phyloP scores from a whole-genome alignment of 176 grass and related monocot species.

The Thinopyrum elongatum region DNA sequence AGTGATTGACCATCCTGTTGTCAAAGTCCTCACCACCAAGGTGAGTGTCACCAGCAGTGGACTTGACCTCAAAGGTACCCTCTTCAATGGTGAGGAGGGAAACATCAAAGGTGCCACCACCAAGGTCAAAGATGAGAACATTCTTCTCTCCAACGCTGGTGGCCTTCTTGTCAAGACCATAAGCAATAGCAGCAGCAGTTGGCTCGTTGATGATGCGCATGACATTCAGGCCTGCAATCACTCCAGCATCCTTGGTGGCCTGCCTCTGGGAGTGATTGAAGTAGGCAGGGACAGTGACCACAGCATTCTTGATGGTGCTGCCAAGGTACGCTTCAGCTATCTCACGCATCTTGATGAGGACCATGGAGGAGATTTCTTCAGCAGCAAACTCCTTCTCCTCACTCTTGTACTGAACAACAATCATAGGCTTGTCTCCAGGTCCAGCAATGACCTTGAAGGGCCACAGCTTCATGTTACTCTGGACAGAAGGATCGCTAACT shows the following conservation, averaged over 20 bases:
- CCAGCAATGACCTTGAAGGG: constrained; percentile 16
- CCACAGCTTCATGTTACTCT: constrained; percentile 13
- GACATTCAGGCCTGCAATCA: not conserved
- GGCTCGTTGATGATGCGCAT: constrained; percentile 10
- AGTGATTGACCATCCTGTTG: constrained; percentile 67
- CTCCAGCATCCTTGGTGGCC: constrained; percentile 10
- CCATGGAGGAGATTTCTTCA: constrained; percentile 17
- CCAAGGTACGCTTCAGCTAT: constrained; percentile 13
- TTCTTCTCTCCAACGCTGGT: constrained; percentile 55
- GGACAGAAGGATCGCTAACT: not conserved
- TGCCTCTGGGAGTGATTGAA: constrained; percentile 4
- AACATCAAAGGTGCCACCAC: constrained; percentile 60
- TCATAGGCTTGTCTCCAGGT: constrained; percentile 18
- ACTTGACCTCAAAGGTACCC: constrained; percentile 56
- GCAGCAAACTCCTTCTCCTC: constrained; percentile 13
- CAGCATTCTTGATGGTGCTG: constrained; percentile 6
- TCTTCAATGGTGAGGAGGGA: constrained; percentile 56
- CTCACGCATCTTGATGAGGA: constrained; percentile 19
- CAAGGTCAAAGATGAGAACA: constrained; percentile 64
- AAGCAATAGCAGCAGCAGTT: constrained; percentile 9
- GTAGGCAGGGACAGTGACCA: constrained; percentile 14
- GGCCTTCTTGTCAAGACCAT: constrained; percentile 9
- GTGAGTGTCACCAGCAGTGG: constrained; percentile 65
- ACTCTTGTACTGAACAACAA: constrained; percentile 18
- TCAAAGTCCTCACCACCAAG: constrained; percentile 69